Percentiles rank a stretch among this genome's conserved stretches.
Conservation (phyloP, 2,329 filamentous ascomycete species). For the Geosmithia putterillii region DNA sequence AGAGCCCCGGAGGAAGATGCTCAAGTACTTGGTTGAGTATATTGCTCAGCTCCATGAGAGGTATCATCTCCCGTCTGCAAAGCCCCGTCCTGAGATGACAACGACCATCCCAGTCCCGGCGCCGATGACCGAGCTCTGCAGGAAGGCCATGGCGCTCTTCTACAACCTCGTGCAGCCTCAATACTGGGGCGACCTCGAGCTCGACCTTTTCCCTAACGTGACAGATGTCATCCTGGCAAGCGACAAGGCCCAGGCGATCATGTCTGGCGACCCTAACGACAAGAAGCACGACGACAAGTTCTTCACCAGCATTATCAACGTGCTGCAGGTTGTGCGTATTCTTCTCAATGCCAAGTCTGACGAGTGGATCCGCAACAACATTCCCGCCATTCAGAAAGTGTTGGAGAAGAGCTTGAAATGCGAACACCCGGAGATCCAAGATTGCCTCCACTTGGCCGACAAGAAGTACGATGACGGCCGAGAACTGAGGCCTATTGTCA, state of each 20-base stretch:
- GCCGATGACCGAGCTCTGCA: conserved; percentile 64
- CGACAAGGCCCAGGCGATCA: conserved; percentile 57
- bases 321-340: conserved; percentile 81
- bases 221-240: conserved; percentile 75
- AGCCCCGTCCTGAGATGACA: conserved; percentile 31
- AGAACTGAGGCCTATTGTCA: conserved; percentile 62
- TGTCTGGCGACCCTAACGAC: conserved; percentile 42
- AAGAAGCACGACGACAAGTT: conserved; percentile 74
- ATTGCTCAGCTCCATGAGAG: conserved; percentile 83
- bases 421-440: conserved; percentile 85
- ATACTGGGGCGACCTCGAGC: conserved; percentile 85
- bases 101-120: conserved; percentile 34
- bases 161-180: conserved; percentile 74
- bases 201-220: conserved; percentile 83
- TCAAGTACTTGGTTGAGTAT: conserved; percentile 93
- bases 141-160: conserved; percentile 71
- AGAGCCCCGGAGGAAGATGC: conserved; percentile 61
- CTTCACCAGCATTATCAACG: conserved; percentile 81
- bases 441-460: conserved; percentile 70
- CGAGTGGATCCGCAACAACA: conserved; percentile 77
- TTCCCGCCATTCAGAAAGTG: conserved; percentile 71
- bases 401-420: conserved; percentile 81
- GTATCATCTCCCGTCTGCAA: conserved; percentile 63
- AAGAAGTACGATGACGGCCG: conserved; percentile 57
- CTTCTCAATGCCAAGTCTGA: conserved; percentile 79